Conservation (phyloP, 164 flowering plant species). For the Euptelea pleiosperma region DNA sequence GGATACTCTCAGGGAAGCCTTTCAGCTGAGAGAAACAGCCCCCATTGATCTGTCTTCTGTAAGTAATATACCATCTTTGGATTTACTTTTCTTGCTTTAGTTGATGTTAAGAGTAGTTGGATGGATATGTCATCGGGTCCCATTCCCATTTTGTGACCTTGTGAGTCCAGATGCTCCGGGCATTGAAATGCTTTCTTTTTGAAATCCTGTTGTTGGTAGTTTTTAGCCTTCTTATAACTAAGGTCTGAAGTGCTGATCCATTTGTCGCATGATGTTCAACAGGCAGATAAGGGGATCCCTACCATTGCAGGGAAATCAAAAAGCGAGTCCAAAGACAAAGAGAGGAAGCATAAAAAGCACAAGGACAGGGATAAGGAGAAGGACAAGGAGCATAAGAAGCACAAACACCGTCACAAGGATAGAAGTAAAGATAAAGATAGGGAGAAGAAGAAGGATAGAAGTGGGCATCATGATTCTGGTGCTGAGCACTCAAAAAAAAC, state of each 20-base stretch:
- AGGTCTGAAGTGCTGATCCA: not conserved
- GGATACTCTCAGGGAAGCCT: constrained; percentile 65
- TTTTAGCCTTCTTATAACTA: not conserved
- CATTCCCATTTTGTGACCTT: not conserved
- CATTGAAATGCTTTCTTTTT: too few relatives aligned
- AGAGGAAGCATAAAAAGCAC: constrained; percentile 70
- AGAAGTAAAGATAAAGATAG: constrained; percentile 65
- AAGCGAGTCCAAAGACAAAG: constrained; percentile 64
- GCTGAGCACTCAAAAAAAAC: constrained; percentile 61
- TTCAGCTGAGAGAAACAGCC: constrained; percentile 61
- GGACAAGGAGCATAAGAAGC: constrained; percentile 76
- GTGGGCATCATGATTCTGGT: constrained; percentile 56
- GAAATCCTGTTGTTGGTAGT: not conserved
- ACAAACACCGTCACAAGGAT: constrained; percentile 69
- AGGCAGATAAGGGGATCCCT: constrained; percentile 76
- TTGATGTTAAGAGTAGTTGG: not conserved
- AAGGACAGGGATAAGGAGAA: constrained; percentile 71
- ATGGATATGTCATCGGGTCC: not conserved
- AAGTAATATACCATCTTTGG: constrained; percentile 24
- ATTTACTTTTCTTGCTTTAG: not conserved
- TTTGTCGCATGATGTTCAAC: constrained; percentile 9
- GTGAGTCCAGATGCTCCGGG: not conserved
- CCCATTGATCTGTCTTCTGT: constrained; percentile 66
- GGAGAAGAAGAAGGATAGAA: constrained; percentile 67
- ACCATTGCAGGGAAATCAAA: constrained; percentile 50